Conservation (phyloP, 2,329 filamentous ascomycete species). For the Emergomyces pasteurianus region DNA sequence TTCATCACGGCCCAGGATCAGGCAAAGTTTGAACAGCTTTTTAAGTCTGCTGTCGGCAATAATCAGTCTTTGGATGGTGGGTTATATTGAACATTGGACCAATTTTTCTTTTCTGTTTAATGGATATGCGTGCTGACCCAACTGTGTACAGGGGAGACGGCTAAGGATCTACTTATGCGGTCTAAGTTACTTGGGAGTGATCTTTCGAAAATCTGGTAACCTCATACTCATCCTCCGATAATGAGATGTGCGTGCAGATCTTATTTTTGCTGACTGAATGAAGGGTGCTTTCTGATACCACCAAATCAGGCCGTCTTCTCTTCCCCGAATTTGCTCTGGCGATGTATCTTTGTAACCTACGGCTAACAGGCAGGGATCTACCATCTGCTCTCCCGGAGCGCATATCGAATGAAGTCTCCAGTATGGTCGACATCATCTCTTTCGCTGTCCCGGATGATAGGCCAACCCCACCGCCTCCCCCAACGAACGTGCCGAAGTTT, state of each 20-base stretch:
- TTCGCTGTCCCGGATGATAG: slow-evolving; percentile 76
- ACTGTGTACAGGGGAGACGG: slow-evolving; percentile 56
- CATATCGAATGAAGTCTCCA: slow-evolving; percentile 92
- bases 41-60: slow-evolving; percentile 86
- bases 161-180: slow-evolving; percentile 73
- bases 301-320: slow-evolving; percentile 86
- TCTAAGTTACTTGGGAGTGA: slow-evolving; percentile 80
- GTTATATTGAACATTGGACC: slow-evolving; percentile 1
- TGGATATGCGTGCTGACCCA: slow-evolving; percentile 10
- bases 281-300: slow-evolving; percentile 88
- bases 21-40: slow-evolving; percentile 91
- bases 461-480: slow-evolving; percentile 34
- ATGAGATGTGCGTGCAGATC: slow-evolving; percentile 15
- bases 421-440: slow-evolving; percentile 99
- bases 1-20: slow-evolving; percentile 95
- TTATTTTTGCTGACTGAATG: slow-evolving; percentile 3
- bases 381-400: slow-evolving; percentile 66
- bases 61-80: slow-evolving; percentile 68
- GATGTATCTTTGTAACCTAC: slow-evolving; percentile 97
- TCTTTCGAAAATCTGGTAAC: slow-evolving; percentile 80
- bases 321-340: slow-evolving; percentile 96
- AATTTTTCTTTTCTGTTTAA: neutral
- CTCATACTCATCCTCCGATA: slow-evolving; percentile 6
- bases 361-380: slow-evolving; percentile 72
- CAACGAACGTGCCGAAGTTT: slow-evolving; percentile 60